Percentiles rank a stretch among this genome's conserved stretches.
These are phyloP conservation scores for Ascochyta clinopodiicola DNA, from an alignment of 2,329 filamentous ascomycete species.

Conservation along the genomic window DNA sequence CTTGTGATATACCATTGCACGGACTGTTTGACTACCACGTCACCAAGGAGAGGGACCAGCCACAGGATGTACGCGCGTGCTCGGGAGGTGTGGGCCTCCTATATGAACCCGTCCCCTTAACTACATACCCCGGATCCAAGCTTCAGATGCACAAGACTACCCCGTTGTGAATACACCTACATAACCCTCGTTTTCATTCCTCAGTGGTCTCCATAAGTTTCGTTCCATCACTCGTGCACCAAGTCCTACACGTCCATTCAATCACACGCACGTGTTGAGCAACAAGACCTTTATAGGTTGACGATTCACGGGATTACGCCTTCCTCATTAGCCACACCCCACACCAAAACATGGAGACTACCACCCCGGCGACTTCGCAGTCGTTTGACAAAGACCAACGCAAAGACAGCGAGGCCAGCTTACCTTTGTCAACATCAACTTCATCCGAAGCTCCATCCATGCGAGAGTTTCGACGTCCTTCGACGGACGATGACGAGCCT, in stretches of 20 bases:
- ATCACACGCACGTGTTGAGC: conserved; percentile 29
- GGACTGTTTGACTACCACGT: conserved; percentile 45
- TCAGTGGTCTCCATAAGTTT: conserved; percentile 6
- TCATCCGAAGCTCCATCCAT: conserved; percentile 32
- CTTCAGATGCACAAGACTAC: conserved; percentile 18
- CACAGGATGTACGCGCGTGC: conserved; percentile 39
- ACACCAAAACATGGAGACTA: conserved; percentile 12
- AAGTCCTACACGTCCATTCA: conserved; percentile 25
- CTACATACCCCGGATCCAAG: conserved; percentile 27
- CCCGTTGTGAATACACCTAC: conserved; percentile 31
- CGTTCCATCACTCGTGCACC: conserved; percentile 20
- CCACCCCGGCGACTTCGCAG: conserved; percentile 21
- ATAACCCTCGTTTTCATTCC: conserved; percentile 17
- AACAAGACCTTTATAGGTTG: conserved; percentile 14
- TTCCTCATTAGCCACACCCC: conserved; percentile 9
- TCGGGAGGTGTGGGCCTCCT: conserved; percentile 34
- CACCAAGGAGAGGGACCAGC: conserved; percentile 36
- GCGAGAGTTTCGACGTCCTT: conserved; percentile 22
- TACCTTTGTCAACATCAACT: conserved; percentile 35
- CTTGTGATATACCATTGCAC: conserved; percentile 39
- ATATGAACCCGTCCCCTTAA: conserved; percentile 26
- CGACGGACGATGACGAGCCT: conserved; percentile 38
- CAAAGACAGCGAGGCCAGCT: conserved; percentile 27
- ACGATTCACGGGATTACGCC: conserved; percentile 15
- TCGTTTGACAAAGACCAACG: conserved; percentile 28